Conservation (phyloP, 2,329 filamentous ascomycete species). For the Botrytis medusae region DNA sequence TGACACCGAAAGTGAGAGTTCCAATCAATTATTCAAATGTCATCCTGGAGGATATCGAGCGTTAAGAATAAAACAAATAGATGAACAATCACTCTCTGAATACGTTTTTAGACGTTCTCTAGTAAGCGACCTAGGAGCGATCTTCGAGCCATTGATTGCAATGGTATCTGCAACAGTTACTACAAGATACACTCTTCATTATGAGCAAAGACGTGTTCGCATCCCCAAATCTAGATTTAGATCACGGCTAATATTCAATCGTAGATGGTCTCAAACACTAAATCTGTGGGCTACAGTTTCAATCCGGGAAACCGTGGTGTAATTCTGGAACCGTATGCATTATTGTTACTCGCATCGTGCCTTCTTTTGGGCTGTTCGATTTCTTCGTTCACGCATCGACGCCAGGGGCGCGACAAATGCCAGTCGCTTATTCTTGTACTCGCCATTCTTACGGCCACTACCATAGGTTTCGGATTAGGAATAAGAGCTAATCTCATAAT, state of each 20-base stretch:
- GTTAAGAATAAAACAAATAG: not conserved
- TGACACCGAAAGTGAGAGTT: not conserved
- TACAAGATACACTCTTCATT: constrained; percentile 35
- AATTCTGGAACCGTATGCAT: constrained; percentile 39
- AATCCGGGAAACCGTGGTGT: constrained; percentile 28
- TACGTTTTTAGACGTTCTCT: constrained; percentile 19
- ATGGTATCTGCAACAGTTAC: constrained; percentile 30
- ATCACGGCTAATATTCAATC: not conserved
- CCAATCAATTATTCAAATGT: no score
- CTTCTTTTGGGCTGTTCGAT: constrained; percentile 42
- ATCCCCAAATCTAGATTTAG: not conserved
- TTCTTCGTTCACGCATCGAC: constrained; percentile 42
- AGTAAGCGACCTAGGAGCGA: constrained; percentile 26
- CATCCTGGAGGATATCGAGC: not conserved
- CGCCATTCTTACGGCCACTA: constrained; percentile 31
- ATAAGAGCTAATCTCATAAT: constrained; percentile 40
- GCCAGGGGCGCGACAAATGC: constrained; percentile 38
- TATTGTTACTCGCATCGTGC: constrained; percentile 40
- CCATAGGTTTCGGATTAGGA: constrained; percentile 34
- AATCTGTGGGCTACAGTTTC: constrained; percentile 18
- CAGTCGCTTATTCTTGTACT: constrained; percentile 40
- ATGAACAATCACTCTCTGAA: not conserved
- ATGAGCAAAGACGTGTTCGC: constrained; percentile 30
- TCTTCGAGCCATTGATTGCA: constrained; percentile 32
- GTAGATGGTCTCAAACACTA: not conserved